Evolutionary conservation across 371 early-diverging fungal genomes (phyloP).

Genomic region (Rhizomucor miehei): DNA sequence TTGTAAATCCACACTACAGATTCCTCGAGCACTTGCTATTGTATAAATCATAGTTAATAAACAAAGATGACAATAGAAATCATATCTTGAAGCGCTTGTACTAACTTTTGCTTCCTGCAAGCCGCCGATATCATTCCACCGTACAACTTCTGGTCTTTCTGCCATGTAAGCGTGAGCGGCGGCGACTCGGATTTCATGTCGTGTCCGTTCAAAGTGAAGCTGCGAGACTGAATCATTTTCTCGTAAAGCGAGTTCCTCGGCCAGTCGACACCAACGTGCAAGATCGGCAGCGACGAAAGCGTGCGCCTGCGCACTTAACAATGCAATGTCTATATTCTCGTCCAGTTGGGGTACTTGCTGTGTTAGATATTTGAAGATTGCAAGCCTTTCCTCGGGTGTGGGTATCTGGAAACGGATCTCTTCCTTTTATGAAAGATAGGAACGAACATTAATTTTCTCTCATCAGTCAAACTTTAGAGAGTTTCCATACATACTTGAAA

Average conservation of each 20-base stretch:
- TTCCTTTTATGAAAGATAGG: no score
- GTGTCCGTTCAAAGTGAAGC: conserved; percentile 26
- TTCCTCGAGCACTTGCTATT: conserved; percentile 80
- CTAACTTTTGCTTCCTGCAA: conserved; percentile 78
- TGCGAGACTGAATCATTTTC: conserved; percentile 2
- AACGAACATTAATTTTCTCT: no score
- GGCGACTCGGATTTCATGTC: conserved; percentile 32
- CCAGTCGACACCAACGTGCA: conserved; percentile 47
- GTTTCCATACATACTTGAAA: conserved; percentile 16
- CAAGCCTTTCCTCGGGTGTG: conserved; percentile 47
- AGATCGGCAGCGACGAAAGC: conserved; percentile 60
- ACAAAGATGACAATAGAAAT: no score
- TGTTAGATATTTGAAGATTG: conserved; percentile 34
- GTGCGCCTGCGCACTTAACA: conserved; percentile 45
- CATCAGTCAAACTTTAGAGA: no score
- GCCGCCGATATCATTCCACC: conserved; percentile 96
- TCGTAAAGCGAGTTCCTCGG: conserved; percentile 24
- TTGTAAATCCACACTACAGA: conserved; percentile 89
- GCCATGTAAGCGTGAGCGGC: conserved; percentile 35
- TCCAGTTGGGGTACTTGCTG: neutral
- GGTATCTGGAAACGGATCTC: conserved; percentile 49
- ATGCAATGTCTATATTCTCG: conserved; percentile 10
- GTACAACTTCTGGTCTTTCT: conserved; percentile 50
- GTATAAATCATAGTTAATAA: no score
- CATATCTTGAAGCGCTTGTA: no score